Percentiles rank a stretch among this genome's conserved stretches.
phyloP scores from a whole-genome alignment of 2,329 filamentous ascomycete species.

The Ambrosiella xylebori region DNA sequence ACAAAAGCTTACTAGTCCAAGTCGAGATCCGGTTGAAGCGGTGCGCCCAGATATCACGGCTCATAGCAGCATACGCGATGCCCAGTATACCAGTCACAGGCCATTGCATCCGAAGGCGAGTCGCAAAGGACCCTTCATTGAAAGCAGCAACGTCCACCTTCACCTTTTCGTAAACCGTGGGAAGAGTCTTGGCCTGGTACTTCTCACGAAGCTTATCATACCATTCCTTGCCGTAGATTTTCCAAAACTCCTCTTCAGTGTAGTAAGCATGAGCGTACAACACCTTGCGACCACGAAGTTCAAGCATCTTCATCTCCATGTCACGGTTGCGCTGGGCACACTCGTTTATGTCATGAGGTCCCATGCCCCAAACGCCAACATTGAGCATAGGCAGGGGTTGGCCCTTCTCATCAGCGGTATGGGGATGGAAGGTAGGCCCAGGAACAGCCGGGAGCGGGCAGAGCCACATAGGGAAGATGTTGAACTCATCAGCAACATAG shows the following conservation, averaged over 20 bases:
- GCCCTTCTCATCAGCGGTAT: slow-evolving; percentile 18
- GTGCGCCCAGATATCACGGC: slow-evolving; percentile 9
- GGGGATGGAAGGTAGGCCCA: slow-evolving; percentile 17
- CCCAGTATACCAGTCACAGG: slow-evolving; percentile 10
- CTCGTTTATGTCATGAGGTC: slow-evolving; percentile 22
- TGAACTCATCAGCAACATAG: slow-evolving; percentile 29
- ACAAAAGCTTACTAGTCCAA: slow-evolving; percentile 6
- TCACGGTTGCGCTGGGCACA: slow-evolving; percentile 29
- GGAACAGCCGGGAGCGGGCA: slow-evolving; percentile 32
- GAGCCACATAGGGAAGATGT: slow-evolving; percentile 39
- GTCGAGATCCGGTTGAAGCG: slow-evolving; percentile 9
- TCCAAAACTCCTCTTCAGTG: slow-evolving; percentile 51
- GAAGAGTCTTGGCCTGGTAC: slow-evolving; percentile 42
- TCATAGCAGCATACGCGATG: slow-evolving; percentile 3
- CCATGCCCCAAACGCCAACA: slow-evolving; percentile 45
- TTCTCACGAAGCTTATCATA: slow-evolving; percentile 41
- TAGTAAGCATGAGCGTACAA: slow-evolving; percentile 55
- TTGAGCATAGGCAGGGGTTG: slow-evolving; percentile 29
- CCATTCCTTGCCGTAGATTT: slow-evolving; percentile 39
- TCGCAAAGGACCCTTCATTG: slow-evolving; percentile 2
- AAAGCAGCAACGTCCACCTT: slow-evolving; percentile 23
- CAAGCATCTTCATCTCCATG: slow-evolving; percentile 41
- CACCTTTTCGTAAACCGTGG: slow-evolving; percentile 52
- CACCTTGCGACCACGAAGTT: slow-evolving; percentile 49
- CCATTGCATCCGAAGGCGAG: slow-evolving; percentile 10